A percentile compares a stretch with the other conserved stretches of the same genome.
Conservation (phyloP, 2,329 filamentous ascomycete genomes). For the Ceratocystis lukuohia region DNA sequence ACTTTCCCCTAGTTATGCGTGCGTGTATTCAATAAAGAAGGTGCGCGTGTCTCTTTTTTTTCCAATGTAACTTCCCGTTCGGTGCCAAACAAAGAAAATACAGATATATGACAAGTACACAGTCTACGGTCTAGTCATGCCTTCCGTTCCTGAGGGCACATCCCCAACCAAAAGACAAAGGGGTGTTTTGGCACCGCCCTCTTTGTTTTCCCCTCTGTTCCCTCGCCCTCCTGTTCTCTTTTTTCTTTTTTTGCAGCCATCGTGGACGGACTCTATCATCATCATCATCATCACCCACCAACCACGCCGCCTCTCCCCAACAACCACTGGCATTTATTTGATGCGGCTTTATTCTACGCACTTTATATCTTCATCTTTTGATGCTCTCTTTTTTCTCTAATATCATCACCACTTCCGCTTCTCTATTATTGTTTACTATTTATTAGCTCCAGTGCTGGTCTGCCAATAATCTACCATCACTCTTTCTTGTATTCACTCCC, state of each 20-base stretch:
- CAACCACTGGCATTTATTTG: background rate
- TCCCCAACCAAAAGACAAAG: background rate
- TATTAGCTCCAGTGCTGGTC: background rate
- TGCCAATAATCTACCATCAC: background rate
- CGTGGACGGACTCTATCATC: constrained; percentile 1
- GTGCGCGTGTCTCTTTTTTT: background rate
- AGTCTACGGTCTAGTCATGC: background rate
- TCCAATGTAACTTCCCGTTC: background rate
- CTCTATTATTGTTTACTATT: constrained; percentile 12
- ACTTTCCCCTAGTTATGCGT: background rate
- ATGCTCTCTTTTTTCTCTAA: constrained; percentile 6
- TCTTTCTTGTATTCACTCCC: background rate
- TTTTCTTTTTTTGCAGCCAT: background rate
- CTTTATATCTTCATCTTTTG: constrained; percentile 1
- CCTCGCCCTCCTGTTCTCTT: background rate
- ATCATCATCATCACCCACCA: constrained; percentile 6
- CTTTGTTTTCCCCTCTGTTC: background rate
- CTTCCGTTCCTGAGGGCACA: background rate
- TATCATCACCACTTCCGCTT: constrained; percentile 3
- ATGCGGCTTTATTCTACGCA: background rate
- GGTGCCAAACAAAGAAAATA: background rate
- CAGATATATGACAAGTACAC: background rate
- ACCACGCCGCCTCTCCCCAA: background rate
- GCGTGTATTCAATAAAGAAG: background rate
- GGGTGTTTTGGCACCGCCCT: background rate